Evolutionary conservation across 1,139 yeast species (phyloP).

Genomic region (Kurtzmaniella quercitrusa): DNA sequence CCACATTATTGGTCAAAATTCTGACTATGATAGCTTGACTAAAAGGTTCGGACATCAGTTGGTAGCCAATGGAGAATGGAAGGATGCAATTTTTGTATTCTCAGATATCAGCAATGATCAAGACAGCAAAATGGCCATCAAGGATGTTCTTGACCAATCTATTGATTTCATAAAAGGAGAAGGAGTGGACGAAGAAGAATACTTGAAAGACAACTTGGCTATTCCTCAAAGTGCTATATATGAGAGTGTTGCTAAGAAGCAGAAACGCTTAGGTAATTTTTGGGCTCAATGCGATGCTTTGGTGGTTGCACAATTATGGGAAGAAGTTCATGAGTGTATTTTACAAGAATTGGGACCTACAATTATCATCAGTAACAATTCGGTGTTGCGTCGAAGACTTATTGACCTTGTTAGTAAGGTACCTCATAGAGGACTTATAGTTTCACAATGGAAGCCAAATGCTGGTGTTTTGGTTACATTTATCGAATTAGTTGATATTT

Average conservation of each 20-base stretch:
- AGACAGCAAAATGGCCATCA: constrained; percentile 34
- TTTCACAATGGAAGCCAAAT: constrained; percentile 58
- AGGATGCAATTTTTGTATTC: constrained; percentile 59
- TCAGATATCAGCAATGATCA: constrained; percentile 48
- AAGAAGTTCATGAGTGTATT: constrained; percentile 61
- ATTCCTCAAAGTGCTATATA: constrained; percentile 46
- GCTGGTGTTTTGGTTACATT: constrained; percentile 55
- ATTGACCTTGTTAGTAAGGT: constrained; percentile 40
- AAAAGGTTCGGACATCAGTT: constrained; percentile 52
- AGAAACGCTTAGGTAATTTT: constrained; percentile 40
- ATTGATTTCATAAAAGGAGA: constrained; percentile 35
- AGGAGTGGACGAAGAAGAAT: constrained; percentile 26
- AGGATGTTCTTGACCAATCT: constrained; percentile 43
- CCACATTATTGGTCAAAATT: not conserved
- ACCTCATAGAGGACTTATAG: constrained; percentile 38
- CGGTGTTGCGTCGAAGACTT: constrained; percentile 30
- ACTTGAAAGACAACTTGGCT: constrained; percentile 29
- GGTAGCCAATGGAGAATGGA: constrained; percentile 43
- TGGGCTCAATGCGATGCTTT: constrained; percentile 61
- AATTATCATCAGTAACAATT: constrained; percentile 46
- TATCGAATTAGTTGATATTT: constrained; percentile 6
- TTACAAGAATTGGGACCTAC: constrained; percentile 64
- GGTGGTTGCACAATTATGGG: constrained; percentile 56
- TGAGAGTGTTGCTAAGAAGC: constrained; percentile 50
- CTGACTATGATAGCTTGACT: constrained; percentile 40